Conservation (phyloP, 139 green algal species). For the Deuterostichococcus epilithicus region DNA sequence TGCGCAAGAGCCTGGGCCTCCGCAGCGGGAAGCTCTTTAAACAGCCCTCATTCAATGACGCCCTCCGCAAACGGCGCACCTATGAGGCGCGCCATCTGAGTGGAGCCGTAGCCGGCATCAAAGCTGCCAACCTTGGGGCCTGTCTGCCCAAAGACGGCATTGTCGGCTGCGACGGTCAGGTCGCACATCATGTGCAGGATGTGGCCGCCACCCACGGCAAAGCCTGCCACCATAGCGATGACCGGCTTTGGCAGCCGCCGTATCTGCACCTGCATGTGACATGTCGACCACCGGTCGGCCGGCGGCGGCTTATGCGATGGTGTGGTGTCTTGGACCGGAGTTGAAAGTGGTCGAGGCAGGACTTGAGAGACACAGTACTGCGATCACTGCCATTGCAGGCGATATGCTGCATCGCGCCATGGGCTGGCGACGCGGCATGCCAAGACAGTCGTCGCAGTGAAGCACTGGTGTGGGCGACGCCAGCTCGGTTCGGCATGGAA, state of each 20-base stretch:
- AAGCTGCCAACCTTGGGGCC: slow-evolving; percentile 96
- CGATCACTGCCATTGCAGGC: too few relatives aligned
- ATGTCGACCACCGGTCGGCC: not conserved
- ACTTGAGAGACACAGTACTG: too few relatives aligned
- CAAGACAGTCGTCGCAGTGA: too few relatives aligned
- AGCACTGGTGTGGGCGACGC: too few relatives aligned
- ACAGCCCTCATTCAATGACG: too few relatives aligned
- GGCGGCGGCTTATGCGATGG: too few relatives aligned
- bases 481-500: too few relatives aligned
- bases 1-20: not conserved
- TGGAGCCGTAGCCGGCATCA: slow-evolving; percentile 94
- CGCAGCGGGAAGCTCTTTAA: too few relatives aligned
- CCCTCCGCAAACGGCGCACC: slow-evolving; percentile 24
- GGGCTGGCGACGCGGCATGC: too few relatives aligned
- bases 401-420: too few relatives aligned
- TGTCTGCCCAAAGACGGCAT: slow-evolving; percentile 97
- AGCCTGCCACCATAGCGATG: slow-evolving; percentile 93
- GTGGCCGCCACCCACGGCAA: slow-evolving; percentile 95
- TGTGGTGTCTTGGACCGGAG: too few relatives aligned
- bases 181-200: slow-evolving; percentile 99
- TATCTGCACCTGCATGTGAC: slow-evolving; percentile 90
- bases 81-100: slow-evolving; percentile 87
- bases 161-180: slow-evolving; percentile 96
- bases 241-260: slow-evolving; percentile 91
- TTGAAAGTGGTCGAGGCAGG: too few relatives aligned